Conservation (phyloP, 257 asterid species). For the Oldenlandia corymbosa region DNA sequence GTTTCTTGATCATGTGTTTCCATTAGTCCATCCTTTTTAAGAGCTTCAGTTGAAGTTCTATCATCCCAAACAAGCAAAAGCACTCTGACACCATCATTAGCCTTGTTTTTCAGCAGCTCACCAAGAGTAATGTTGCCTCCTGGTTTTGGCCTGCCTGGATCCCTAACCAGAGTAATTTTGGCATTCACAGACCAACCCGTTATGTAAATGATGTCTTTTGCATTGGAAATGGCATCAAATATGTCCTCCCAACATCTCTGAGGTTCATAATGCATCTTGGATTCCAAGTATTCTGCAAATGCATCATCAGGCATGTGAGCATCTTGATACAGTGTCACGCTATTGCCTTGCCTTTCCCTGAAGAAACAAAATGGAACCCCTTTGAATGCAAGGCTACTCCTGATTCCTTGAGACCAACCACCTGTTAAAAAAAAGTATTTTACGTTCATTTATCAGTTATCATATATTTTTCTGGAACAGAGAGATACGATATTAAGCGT, state of each 20-base stretch:
- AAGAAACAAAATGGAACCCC: slow-evolving; percentile 70
- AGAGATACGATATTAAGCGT: too few species aligned
- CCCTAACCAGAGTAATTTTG: slow-evolving; percentile 51
- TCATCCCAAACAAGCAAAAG: slow-evolving; percentile 88
- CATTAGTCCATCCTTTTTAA: slow-evolving; percentile 71
- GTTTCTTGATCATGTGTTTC: slow-evolving; percentile 86
- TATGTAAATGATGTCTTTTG: slow-evolving; percentile 65
- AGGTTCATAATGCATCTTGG: slow-evolving; percentile 33
- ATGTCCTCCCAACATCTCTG: slow-evolving; percentile 84
- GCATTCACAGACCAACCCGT: slow-evolving; percentile 83
- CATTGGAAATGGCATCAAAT: slow-evolving; percentile 52
- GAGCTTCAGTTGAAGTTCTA: slow-evolving; percentile 43
- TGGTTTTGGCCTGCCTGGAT: slow-evolving; percentile 40
- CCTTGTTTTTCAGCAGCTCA: slow-evolving; percentile 62
- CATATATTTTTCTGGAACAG: too few species aligned
- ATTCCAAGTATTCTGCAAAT: slow-evolving; percentile 27
- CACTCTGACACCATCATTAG: slow-evolving; percentile 70
- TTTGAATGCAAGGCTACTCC: slow-evolving; percentile 22
- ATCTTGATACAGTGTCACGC: slow-evolving; percentile 60
- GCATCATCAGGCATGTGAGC: slow-evolving; percentile 54
- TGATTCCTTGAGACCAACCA: slow-evolving; percentile 79
- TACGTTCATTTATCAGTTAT: too few species aligned
- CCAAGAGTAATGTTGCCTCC: slow-evolving; percentile 60
- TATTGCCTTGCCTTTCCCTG: slow-evolving; percentile 61
- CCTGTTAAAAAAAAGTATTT: too few species aligned